A percentile compares a stretch with the other conserved stretches of the same genome.
phyloP scores from a whole-genome alignment of 257 asterid genomes.

The Solanum etuberosum region DNA sequence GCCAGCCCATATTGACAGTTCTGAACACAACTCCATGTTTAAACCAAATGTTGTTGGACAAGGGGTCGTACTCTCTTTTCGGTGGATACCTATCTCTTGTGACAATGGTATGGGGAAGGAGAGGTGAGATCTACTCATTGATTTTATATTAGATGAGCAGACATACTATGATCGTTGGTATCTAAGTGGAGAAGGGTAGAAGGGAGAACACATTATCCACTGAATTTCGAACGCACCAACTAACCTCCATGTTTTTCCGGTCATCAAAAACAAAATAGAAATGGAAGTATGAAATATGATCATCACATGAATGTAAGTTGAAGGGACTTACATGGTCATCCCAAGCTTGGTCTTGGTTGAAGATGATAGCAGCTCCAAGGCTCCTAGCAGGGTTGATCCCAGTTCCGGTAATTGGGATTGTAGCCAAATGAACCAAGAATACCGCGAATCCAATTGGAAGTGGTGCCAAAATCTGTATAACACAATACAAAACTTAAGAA shows the following conservation, averaged over 20 bases:
- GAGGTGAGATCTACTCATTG: neutral
- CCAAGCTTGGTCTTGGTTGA: slow-evolving; percentile 32
- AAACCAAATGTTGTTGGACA: neutral
- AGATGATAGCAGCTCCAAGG: slow-evolving; percentile 45
- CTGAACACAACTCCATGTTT: neutral
- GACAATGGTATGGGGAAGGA: neutral
- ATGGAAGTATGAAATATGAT: neutral
- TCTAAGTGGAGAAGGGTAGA: no score
- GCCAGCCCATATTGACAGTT: neutral
- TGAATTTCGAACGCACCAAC: no score
- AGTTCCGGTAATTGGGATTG: slow-evolving; percentile 45
- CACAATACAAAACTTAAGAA: neutral
- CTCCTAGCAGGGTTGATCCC: slow-evolving; percentile 47
- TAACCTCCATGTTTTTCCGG: no score
- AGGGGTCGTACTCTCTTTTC: neutral
- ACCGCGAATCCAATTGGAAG: slow-evolving; percentile 46
- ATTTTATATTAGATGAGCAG: no score
- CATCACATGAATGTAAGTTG: neutral
- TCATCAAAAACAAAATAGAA: neutral
- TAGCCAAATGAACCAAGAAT: slow-evolving; percentile 42
- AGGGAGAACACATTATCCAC: neutral
- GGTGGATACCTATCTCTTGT: neutral
- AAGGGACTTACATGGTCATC: slow-evolving; percentile 31
- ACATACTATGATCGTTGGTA: no score
- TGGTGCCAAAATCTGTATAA: slow-evolving; percentile 36